These are phyloP conservation scores for Fusarium sp. DNA, from an alignment of 2,329 filamentous ascomycete species.

Conservation along the genomic window DNA sequence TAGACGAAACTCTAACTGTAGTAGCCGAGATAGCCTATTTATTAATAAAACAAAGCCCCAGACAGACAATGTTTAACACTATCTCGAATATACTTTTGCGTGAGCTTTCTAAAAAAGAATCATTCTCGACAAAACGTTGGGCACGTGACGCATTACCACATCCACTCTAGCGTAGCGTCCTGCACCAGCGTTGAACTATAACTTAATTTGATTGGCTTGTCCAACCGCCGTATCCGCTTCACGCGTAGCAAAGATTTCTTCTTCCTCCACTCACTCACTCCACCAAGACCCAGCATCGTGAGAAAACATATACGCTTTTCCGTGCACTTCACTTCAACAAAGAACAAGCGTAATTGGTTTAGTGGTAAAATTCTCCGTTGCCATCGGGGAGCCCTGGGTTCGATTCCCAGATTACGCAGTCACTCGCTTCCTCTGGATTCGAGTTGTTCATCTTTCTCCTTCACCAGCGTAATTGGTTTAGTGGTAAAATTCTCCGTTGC, in stretches of 20 bases:
- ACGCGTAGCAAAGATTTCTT: background rate
- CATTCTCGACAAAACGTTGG: background rate
- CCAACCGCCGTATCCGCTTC: background rate
- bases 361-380: constrained; percentile 38
- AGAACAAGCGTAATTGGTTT: constrained; percentile 33
- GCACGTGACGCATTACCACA: background rate
- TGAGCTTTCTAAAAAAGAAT: too few relatives aligned
- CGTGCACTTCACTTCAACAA: background rate
- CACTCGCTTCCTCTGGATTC: background rate
- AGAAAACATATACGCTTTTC: background rate
- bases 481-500: constrained; percentile 46
- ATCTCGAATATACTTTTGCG: too few relatives aligned
- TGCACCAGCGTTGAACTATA: rapidly evolving
- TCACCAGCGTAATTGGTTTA: constrained; percentile 31
- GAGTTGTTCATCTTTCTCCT: background rate
- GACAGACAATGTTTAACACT: too few relatives aligned
- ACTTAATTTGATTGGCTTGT: background rate
- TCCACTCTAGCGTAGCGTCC: background rate
- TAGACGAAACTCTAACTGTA: background rate
- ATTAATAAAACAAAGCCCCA: background rate
- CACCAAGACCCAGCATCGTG: constrained; percentile 3
- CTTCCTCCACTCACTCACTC: background rate
- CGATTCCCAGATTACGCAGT: constrained; percentile 31
- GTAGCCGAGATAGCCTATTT: background rate
- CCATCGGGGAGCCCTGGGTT: constrained; percentile 36